Conservation (phyloP, 2,329 filamentous ascomycete species). For the Verticillium nubilum region DNA sequence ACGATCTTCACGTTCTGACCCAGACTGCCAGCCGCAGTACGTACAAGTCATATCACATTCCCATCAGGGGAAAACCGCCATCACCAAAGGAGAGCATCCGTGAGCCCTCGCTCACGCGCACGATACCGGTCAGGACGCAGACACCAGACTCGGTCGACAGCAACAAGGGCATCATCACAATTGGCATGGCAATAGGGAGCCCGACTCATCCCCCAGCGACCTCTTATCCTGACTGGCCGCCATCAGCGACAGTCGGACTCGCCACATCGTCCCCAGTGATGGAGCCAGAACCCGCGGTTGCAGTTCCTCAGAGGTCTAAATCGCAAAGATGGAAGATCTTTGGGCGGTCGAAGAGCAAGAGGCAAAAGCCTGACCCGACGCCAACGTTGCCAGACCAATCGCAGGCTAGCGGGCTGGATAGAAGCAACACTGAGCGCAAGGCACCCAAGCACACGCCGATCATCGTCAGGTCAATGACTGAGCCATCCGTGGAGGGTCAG, state of each 20-base stretch:
- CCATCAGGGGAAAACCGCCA: conserved; percentile 33
- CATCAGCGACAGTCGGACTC: conserved; percentile 14
- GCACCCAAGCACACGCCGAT: conserved; percentile 36
- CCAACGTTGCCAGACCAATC: background rate
- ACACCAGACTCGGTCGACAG: conserved; percentile 38
- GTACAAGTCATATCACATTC: conserved; percentile 33
- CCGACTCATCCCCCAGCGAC: conserved; percentile 42
- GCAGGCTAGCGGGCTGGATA: conserved; percentile 14
- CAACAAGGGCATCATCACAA: conserved; percentile 38
- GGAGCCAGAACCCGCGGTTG: conserved; percentile 8
- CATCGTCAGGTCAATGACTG: conserved; percentile 35
- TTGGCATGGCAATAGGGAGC: conserved; percentile 72
- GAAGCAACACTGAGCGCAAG: conserved; percentile 32
- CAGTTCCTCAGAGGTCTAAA: conserved; percentile 36
- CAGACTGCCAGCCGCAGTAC: conserved; percentile 23
- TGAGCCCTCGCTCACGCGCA: conserved; percentile 23
- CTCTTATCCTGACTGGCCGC: conserved; percentile 18
- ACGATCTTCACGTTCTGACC: conserved; percentile 30
- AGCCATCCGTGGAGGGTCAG: conserved; percentile 18
- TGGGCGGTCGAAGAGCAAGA: conserved; percentile 33
- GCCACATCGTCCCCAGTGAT: background rate
- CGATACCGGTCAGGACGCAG: conserved; percentile 30
- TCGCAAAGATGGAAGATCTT: conserved; percentile 56
- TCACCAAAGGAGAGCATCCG: conserved; percentile 37
- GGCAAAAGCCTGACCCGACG: conserved; percentile 11